Percentiles rank a stretch among this genome's conserved stretches.
Conservation (phyloP, 805 yeast genomes). For the Saturnispora quitensis region DNA sequence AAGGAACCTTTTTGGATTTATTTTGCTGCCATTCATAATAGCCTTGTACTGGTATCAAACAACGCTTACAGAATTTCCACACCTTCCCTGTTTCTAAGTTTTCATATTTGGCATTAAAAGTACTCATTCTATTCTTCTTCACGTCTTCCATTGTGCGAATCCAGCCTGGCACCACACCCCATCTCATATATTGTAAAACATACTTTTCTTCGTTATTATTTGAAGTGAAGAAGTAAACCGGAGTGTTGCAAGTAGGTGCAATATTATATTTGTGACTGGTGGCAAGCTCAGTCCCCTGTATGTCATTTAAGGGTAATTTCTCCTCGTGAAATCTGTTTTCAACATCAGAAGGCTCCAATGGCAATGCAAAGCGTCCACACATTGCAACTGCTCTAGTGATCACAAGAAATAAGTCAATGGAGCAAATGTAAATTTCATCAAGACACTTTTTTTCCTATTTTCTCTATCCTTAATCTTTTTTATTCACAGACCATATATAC, state of each 20-base stretch:
- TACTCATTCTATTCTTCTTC: constrained; percentile 31
- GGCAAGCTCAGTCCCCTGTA: constrained; percentile 8
- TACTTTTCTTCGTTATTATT: neutral
- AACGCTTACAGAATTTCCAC: constrained; percentile 55
- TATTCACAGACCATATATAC: neutral
- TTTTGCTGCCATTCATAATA: constrained; percentile 72
- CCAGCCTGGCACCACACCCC: constrained; percentile 77
- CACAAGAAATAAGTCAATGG: neutral
- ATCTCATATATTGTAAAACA: constrained; percentile 49
- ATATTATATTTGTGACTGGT: constrained; percentile 39
- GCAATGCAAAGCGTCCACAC: constrained; percentile 31
- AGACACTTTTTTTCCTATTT: neutral
- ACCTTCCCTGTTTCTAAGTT: constrained; percentile 40
- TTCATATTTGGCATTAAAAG: constrained; percentile 72
- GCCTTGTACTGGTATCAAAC: constrained; percentile 73
- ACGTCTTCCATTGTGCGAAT: constrained; percentile 30
- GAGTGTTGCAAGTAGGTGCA: constrained; percentile 49
- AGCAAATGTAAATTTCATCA: neutral
- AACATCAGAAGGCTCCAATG: constrained; percentile 33
- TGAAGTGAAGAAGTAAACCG: constrained; percentile 25
- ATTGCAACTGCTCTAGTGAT: constrained; percentile 9
- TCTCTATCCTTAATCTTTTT: neutral
- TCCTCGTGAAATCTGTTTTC: constrained; percentile 30
- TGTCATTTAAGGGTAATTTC: constrained; percentile 20
- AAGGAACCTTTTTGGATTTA: constrained; percentile 40